These are phyloP conservation scores for Plasmodium knowlesi DNA, from an alignment of 169 alveolate species.

Conservation along the genomic window DNA sequence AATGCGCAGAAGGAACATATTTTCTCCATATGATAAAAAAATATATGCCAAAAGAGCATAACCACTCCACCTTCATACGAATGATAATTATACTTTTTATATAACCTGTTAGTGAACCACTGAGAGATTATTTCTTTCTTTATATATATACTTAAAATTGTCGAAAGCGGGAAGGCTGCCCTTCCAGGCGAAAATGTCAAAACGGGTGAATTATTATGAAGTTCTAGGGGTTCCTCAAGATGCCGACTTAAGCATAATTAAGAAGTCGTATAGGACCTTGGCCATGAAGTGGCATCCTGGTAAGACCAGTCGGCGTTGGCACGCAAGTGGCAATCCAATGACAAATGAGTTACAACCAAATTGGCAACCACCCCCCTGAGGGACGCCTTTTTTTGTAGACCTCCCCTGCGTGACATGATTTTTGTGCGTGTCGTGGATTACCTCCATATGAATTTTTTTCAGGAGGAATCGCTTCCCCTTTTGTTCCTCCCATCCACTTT, in stretches of 20 bases:
- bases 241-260: conserved; percentile 76
- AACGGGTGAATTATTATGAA: conserved; percentile 72
- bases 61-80: not conserved
- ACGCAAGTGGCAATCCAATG: not conserved
- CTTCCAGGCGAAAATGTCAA: conserved; percentile 39
- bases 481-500: not conserved
- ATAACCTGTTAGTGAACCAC: not conserved
- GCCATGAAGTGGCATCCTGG: conserved; percentile 86
- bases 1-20: not conserved
- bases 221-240: conserved; percentile 82
- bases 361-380: not conserved
- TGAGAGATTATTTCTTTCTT: not conserved
- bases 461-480: not conserved
- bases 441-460: not conserved
- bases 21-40: not conserved
- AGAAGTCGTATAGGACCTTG: conserved; percentile 78
- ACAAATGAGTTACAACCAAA: not conserved
- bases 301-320: conserved; percentile 13
- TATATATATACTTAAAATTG: not conserved
- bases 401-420: not conserved
- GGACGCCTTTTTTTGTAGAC: not conserved
- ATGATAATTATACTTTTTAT: not conserved
- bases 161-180: not conserved
- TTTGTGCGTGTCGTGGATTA: not conserved
- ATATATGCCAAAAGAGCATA: not conserved